Conservation (phyloP, 2,329 filamentous ascomycete genomes). For the Monosporascus sp. region DNA sequence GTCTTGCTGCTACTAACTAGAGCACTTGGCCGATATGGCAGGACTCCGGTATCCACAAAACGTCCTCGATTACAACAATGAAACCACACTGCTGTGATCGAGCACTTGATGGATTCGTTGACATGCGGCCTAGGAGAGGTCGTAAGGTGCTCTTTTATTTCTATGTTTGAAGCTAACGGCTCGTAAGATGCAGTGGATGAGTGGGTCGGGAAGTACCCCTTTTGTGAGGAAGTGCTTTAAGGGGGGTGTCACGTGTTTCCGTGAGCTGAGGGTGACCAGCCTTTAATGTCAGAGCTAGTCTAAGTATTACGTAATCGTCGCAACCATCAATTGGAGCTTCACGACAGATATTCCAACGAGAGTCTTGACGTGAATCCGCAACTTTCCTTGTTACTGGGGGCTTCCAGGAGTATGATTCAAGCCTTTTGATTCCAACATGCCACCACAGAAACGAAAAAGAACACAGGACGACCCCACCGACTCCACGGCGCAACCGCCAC, state of each 20-base stretch:
- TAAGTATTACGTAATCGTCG: conserved; percentile 16
- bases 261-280: background rate
- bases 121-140: no score
- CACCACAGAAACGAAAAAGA: conserved; percentile 26
- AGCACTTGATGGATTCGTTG: no score
- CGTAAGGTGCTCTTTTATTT: no score
- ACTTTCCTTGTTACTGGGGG: no score
- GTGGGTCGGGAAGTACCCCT: background rate
- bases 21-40: no score
- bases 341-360: background rate
- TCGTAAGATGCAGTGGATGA: background rate
- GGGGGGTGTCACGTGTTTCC: conserved; percentile 15
- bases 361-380: no score
- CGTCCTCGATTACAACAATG: no score
- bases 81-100: no score
- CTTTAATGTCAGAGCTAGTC: background rate
- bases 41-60: no score
- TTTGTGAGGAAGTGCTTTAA: background rate
- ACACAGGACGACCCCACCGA: conserved; percentile 18
- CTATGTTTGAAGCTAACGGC: no score
- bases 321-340: background rate
- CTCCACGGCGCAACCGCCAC: background rate
- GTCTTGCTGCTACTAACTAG: no score
- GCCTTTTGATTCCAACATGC: conserved; percentile 13
- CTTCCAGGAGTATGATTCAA: no score